A percentile compares a stretch with the other conserved stretches of the same genome.
Conservation (phyloP, 768 basidiomycete species). For the Asterophora parasitica region DNA sequence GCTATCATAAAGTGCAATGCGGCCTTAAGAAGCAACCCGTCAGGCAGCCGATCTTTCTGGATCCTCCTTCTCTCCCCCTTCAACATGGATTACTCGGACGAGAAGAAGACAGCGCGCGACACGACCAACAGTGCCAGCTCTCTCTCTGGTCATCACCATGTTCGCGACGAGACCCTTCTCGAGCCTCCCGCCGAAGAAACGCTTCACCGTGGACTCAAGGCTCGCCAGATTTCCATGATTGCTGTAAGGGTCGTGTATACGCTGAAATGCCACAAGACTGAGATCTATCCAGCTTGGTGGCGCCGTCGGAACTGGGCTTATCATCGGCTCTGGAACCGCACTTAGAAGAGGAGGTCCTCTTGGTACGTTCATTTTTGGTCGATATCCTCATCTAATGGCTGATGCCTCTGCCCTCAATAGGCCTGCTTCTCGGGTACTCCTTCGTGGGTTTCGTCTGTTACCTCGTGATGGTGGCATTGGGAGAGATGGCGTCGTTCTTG, state of each 20-base stretch:
- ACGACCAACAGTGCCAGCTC: constrained; percentile 11
- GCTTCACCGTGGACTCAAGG: constrained; percentile 46
- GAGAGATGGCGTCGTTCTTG: constrained; percentile 47
- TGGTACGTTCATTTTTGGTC: constrained; percentile 23
- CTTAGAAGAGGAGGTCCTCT: constrained; percentile 51
- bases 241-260: constrained; percentile 29
- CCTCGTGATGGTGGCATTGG: constrained; percentile 52
- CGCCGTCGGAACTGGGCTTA: constrained; percentile 51
- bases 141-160: constrained; percentile 17
- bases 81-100: constrained; percentile 20
- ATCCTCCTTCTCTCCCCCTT: not conserved
- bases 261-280: not conserved
- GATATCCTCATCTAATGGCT: not conserved
- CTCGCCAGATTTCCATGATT: constrained; percentile 53
- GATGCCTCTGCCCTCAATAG: constrained; percentile 4
- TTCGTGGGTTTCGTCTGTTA: constrained; percentile 56
- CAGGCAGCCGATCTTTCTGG: not conserved
- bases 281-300: constrained; percentile 33
- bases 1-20: not conserved
- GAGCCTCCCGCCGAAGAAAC: constrained; percentile 32
- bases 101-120: constrained; percentile 20
- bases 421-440: constrained; percentile 32
- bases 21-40: constrained; percentile 4
- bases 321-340: constrained; percentile 58
- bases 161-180: constrained; percentile 22